Evolutionary conservation across 2,329 filamentous ascomycete genomes (phyloP).

Genomic region (Colletotrichum navitas): DNA sequence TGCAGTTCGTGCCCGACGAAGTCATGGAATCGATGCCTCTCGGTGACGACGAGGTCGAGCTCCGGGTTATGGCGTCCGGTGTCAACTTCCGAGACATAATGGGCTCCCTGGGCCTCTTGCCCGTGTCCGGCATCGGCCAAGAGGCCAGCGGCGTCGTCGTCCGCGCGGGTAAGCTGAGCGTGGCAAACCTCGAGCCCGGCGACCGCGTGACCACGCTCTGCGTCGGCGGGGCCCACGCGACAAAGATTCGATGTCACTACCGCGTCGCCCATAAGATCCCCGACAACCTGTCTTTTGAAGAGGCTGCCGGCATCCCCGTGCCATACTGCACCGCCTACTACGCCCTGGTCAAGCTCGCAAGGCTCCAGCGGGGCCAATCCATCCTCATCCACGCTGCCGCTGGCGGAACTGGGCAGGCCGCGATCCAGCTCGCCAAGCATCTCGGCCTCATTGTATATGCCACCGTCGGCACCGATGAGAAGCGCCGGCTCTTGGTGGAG

Average conservation of each 20-base stretch:
- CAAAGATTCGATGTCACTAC: constrained; percentile 5
- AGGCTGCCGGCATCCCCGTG: constrained; percentile 48
- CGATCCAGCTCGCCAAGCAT: constrained; percentile 46
- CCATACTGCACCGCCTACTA: constrained; percentile 51
- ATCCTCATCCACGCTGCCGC: constrained; percentile 49
- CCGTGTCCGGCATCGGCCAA: constrained; percentile 44
- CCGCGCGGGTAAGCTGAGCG: not conserved
- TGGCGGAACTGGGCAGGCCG: constrained; percentile 48
- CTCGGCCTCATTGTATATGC: constrained; percentile 51
- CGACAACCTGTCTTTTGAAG: constrained; percentile 50
- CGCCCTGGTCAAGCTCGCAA: constrained; percentile 48
- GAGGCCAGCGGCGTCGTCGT: constrained; percentile 47
- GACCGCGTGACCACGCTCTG: constrained; percentile 28
- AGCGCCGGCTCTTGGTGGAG: constrained; percentile 46
- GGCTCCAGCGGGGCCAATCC: constrained; percentile 44
- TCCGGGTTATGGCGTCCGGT: constrained; percentile 48
- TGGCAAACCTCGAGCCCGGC: constrained; percentile 16
- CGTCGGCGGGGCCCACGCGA: not conserved
- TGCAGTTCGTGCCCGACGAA: constrained; percentile 47
- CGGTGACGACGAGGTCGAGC: constrained; percentile 47
- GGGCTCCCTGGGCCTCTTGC: constrained; percentile 46
- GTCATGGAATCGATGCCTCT: constrained; percentile 35
- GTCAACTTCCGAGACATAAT: constrained; percentile 55
- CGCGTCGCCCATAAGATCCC: constrained; percentile 49
- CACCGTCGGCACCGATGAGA: constrained; percentile 50